Evolutionary conservation across 441 rosid species (phyloP).

Genomic region (Pelargonium australe): DNA sequence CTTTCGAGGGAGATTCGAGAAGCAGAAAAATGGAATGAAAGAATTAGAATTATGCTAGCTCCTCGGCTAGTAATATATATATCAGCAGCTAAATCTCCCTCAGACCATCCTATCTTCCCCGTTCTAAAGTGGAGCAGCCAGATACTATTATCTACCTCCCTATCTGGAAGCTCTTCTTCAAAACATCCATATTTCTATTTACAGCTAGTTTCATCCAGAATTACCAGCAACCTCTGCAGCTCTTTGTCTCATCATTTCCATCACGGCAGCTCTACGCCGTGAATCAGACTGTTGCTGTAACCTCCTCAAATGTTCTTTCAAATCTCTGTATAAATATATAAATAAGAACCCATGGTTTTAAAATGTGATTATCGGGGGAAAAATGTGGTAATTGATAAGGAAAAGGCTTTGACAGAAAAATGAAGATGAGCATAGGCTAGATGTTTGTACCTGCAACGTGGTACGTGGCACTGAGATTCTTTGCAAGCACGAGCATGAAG

Average conservation of each 20-base stretch:
- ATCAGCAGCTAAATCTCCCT: neutral
- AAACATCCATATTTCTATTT: constrained; percentile 34
- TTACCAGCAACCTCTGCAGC: constrained; percentile 90
- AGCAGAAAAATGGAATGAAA: constrained; percentile 26
- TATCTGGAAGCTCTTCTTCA: constrained; percentile 23
- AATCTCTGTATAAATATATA: constrained; percentile 48
- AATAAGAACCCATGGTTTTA: no score
- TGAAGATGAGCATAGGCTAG: no score
- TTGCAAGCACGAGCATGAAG: constrained; percentile 99
- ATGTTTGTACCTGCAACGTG: constrained; percentile 84
- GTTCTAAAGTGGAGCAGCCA: constrained; percentile 26
- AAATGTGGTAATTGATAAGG: no score
- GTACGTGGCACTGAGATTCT: constrained; percentile 90
- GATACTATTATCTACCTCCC: constrained; percentile 30
- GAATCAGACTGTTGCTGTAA: constrained; percentile 98
- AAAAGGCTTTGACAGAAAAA: no score
- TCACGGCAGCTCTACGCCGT: constrained; percentile 96
- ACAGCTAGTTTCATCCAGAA: constrained; percentile 48
- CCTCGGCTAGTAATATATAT: constrained; percentile 19
- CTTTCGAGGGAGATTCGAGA: constrained; percentile 8
- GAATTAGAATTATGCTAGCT: constrained; percentile 15
- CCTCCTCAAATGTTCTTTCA: constrained; percentile 89
- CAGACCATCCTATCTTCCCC: constrained; percentile 19
- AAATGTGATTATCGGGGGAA: no score
- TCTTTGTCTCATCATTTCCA: constrained; percentile 99